Percentiles rank a stretch among this genome's conserved stretches.
phyloP scores from a whole-genome alignment of 2,329 filamentous ascomycete genomes.

The Stagonosporopsis chrysanthemi region DNA sequence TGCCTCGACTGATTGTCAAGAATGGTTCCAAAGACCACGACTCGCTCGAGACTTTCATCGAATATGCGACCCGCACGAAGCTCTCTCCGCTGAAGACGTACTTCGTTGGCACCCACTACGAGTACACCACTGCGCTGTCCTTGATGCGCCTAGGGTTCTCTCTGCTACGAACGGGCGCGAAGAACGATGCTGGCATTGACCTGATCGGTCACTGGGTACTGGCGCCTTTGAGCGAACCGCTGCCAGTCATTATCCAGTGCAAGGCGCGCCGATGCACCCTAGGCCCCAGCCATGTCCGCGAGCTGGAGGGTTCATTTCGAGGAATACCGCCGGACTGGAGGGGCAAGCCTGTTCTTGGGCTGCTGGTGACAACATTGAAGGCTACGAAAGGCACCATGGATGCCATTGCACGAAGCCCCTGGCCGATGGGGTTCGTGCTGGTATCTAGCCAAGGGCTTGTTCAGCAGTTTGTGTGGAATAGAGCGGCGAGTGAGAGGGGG shows the following conservation, averaged over 20 bases:
- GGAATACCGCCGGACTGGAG: constrained; percentile 78
- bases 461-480: constrained; percentile 77
- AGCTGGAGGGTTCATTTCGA: constrained; percentile 79
- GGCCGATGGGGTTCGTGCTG: constrained; percentile 75
- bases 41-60: constrained; percentile 69
- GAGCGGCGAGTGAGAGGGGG: constrained; percentile 66
- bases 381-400: constrained; percentile 82
- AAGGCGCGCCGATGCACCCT: constrained; percentile 64
- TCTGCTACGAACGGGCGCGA: constrained; percentile 70
- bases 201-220: constrained; percentile 74
- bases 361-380: constrained; percentile 72
- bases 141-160: constrained; percentile 69
- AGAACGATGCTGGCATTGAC: constrained; percentile 75
- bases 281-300: constrained; percentile 69
- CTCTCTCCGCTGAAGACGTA: constrained; percentile 65
- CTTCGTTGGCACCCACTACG: constrained; percentile 78
- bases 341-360: constrained; percentile 67
- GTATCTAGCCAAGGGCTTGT: constrained; percentile 66
- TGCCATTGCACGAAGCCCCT: constrained; percentile 70
- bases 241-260: constrained; percentile 69
- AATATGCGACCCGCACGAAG: constrained; percentile 65
- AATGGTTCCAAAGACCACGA: constrained; percentile 61
- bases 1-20: constrained; percentile 37
- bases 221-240: constrained; percentile 39
- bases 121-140: constrained; percentile 69